A percentile compares a stretch with the other conserved stretches of the same genome.
These are phyloP conservation scores for Oemleria cerasiformis DNA, from an alignment of 306 rosid genomes.

Conservation along the genomic window DNA sequence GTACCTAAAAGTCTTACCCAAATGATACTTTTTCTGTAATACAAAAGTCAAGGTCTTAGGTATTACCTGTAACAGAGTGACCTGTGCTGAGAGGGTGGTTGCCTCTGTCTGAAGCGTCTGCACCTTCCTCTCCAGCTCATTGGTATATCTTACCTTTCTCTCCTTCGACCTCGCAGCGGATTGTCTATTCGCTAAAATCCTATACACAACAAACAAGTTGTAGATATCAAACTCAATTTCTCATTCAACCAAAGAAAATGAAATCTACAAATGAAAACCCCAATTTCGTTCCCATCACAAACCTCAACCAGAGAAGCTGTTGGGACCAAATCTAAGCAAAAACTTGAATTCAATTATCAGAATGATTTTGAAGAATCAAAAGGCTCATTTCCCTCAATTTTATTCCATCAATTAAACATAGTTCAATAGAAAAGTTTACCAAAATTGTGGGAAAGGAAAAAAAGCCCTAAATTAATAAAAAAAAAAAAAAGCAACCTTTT, in stretches of 20 bases:
- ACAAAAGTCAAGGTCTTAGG: slow-evolving; percentile 18
- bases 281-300: background rate
- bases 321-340: background rate
- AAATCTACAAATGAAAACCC: background rate
- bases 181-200: slow-evolving; percentile 94
- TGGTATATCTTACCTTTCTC: slow-evolving; percentile 83
- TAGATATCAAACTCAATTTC: slow-evolving; percentile 5
- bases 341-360: too few species aligned
- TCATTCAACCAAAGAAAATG: slow-evolving; percentile 4
- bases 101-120: slow-evolving; percentile 97
- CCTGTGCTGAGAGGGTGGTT: slow-evolving; percentile 89
- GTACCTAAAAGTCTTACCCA: slow-evolving; percentile 12
- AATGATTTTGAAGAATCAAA: too few species aligned
- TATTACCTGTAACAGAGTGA: slow-evolving; percentile 80
- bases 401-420: background rate
- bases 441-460: background rate
- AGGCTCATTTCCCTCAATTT: background rate
- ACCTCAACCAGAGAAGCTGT: background rate
- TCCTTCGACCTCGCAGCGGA: slow-evolving; percentile 98
- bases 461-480: background rate
- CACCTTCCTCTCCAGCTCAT: slow-evolving; percentile 91
- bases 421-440: background rate
- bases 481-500: slow-evolving; percentile 45
- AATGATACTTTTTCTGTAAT: slow-evolving; percentile 12
- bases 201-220: slow-evolving; percentile 18